Evolutionary conservation across 1,284 basidiomycete genomes (phyloP), one percentile per base, ranked within the genome.

Genomic region (Puccinia novopanici): DNA sequence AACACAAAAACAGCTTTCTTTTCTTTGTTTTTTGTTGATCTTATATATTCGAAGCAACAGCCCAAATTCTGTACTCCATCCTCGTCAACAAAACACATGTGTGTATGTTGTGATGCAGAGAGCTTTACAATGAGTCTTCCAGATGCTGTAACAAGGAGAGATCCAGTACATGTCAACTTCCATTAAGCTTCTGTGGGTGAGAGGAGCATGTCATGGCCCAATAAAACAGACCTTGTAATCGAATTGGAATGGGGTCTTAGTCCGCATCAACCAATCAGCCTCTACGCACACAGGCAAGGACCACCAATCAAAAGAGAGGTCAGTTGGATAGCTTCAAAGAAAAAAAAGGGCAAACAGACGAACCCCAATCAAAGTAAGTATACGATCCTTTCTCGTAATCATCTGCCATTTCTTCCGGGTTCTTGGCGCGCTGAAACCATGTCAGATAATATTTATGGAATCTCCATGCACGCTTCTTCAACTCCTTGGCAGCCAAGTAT

Each of bases 401-500:
- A 84, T 98, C 96, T 68, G 97, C 99, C 86, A 99, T 98, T 4
- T 94, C 94, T 86, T 97, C 94, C n/a, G 97, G 97, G 86, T 99
- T 95, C 30, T 94, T 95, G 85, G 98, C 94, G 75, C 97, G 90
- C 87, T 99, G 97, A 90, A 99, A 99, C 97, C 97, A 99, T 54
- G 97, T 99, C 82, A 99, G 87, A 86, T 98, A 99, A 87, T 99
- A 98, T 83, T 98, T 94, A 87, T 99, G 97, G 89, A 99, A 99
- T 78, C 97, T 91, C 97, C 97, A 99, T 80, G 93, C 95, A 86
- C 98, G 96, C 82, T 93, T 91, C 88, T 99, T 99, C 82, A 99
- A 88, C 87, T 99, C 97, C 85, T 94, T 94, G 9, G 97, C 97
- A 0, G 97, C 96, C 72, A 98, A 90, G 87, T 92, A 98, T 87